These are phyloP conservation scores for Cladosporium sp. DNA, from an alignment of 2,329 filamentous ascomycete genomes.

Conservation along the genomic window DNA sequence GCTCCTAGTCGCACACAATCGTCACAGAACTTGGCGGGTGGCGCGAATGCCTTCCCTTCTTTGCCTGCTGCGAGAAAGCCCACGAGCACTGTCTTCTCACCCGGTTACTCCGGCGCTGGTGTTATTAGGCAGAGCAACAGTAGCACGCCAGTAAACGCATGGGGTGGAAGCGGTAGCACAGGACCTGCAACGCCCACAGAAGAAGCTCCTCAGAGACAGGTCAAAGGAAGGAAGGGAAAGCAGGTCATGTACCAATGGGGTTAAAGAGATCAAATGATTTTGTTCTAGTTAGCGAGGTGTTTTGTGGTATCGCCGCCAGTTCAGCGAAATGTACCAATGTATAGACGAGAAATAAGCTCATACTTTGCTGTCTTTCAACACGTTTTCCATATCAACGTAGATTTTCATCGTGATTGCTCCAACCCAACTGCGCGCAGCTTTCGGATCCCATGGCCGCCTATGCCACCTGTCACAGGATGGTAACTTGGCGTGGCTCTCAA, in stretches of 20 bases:
- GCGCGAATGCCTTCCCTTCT: slow-evolving; percentile 70
- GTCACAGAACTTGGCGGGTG: slow-evolving; percentile 23
- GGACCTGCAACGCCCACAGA: slow-evolving; percentile 20
- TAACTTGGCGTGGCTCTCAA: not conserved
- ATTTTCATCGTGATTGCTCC: too few species aligned
- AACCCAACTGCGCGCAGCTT: too few species aligned
- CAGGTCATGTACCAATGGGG: slow-evolving; percentile 50
- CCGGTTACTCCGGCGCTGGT: slow-evolving; percentile 45
- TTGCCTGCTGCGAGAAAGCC: slow-evolving; percentile 73
- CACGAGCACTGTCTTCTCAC: slow-evolving; percentile 50
- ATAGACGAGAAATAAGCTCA: not conserved
- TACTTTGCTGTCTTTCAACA: not conserved
- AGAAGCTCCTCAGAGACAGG: slow-evolving; percentile 24
- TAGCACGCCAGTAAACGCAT: slow-evolving; percentile 37
- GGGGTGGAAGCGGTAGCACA: slow-evolving; percentile 31
- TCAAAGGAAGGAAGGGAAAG: slow-evolving; percentile 47
- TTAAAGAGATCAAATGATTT: slow-evolving; percentile 20
- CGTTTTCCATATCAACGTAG: not conserved
- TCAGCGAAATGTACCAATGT: not conserved
- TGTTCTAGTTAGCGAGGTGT: not conserved
- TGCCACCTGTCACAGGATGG: too few species aligned
- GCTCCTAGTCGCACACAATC: slow-evolving; percentile 35
- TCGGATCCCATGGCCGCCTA: too few species aligned
- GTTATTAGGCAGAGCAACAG: slow-evolving; percentile 40
- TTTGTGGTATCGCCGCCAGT: not conserved